Evolutionary conservation across 176 grass and related monocot species (phyloP).

Genomic region (Ensete glaucum): DNA sequence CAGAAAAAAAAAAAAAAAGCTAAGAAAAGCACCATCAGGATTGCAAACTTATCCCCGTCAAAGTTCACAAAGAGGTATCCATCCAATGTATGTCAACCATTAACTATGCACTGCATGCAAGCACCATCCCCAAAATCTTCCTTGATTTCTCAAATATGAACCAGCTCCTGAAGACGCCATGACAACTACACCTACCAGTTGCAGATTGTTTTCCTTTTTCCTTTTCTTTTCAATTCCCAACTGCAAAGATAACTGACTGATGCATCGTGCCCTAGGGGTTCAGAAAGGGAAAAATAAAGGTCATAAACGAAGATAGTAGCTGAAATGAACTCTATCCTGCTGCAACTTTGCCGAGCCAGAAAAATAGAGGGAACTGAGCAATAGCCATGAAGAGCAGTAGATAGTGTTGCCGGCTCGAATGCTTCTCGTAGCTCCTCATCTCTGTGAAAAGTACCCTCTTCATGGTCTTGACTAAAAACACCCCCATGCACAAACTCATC

Average conservation of each 20-base stretch:
- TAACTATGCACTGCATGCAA: background rate
- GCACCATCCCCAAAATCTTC: background rate
- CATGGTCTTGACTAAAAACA: slow-evolving; percentile 23
- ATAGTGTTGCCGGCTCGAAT: slow-evolving; percentile 20
- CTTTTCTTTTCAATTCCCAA: too few species aligned
- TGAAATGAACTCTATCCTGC: background rate
- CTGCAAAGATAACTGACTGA: too few species aligned
- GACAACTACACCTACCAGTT: background rate
- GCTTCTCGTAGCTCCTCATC: slow-evolving; percentile 9
- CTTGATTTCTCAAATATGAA: background rate
- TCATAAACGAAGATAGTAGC: background rate
- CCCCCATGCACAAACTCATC: slow-evolving; percentile 18
- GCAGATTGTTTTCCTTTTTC: background rate
- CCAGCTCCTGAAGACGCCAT: background rate
- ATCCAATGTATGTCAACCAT: background rate
- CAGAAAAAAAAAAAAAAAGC: too few species aligned
- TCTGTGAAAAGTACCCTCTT: slow-evolving; percentile 17
- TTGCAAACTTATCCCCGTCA: too few species aligned
- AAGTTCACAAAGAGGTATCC: too few species aligned
- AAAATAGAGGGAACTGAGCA: slow-evolving; percentile 13
- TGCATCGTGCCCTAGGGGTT: background rate
- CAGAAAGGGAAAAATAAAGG: background rate
- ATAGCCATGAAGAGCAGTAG: slow-evolving; percentile 15
- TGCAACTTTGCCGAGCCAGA: slow-evolving; percentile 11
- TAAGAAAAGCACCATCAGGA: too few species aligned